phyloP scores from a whole-genome alignment of 2,329 filamentous ascomycete species.

The Colletotrichum simmondsii region DNA sequence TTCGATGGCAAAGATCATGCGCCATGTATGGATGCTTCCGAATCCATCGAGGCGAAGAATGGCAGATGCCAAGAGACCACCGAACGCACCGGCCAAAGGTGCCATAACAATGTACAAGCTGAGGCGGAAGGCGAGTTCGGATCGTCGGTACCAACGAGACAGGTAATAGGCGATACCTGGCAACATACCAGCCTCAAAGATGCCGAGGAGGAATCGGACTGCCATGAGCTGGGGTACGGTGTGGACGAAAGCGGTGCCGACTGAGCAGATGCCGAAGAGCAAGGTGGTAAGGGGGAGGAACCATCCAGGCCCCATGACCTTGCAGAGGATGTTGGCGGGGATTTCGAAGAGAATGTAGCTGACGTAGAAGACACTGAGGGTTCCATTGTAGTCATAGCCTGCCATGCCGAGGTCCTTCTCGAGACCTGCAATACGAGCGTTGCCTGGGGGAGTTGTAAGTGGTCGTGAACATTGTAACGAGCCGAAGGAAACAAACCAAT shows the following conservation, averaged over 20 bases:
- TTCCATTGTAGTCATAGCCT: constrained; percentile 70
- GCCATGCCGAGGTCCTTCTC: constrained; percentile 64
- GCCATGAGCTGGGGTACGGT: constrained; percentile 57
- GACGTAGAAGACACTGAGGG: constrained; percentile 72
- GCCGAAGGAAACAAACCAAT: constrained; percentile 59
- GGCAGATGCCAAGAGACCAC: constrained; percentile 70
- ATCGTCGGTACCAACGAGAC: constrained; percentile 71
- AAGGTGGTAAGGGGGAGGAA: constrained; percentile 69
- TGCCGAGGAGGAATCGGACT: constrained; percentile 69
- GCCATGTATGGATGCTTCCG: constrained; percentile 67
- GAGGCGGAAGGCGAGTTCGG: constrained; percentile 71
- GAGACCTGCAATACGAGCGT: constrained; percentile 69
- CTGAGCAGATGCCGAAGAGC: constrained; percentile 67
- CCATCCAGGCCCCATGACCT: constrained; percentile 73
- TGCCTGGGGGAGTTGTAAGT: constrained; percentile 51
- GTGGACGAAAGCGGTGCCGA: constrained; percentile 71
- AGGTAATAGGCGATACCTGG: constrained; percentile 75
- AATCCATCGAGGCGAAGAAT: constrained; percentile 70
- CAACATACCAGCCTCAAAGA: constrained; percentile 74
- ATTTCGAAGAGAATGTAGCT: constrained; percentile 75
- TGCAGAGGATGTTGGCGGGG: constrained; percentile 70
- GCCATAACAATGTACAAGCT: constrained; percentile 75
- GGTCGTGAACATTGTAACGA: not conserved
- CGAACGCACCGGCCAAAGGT: constrained; percentile 74
- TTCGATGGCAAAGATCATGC: constrained; percentile 80